A percentile compares a stretch with the other conserved stretches of the same genome.
Evolutionary conservation across 495 filamentous ascomycete species (phyloP).

Genomic region (Aeminium ludgeri): DNA sequence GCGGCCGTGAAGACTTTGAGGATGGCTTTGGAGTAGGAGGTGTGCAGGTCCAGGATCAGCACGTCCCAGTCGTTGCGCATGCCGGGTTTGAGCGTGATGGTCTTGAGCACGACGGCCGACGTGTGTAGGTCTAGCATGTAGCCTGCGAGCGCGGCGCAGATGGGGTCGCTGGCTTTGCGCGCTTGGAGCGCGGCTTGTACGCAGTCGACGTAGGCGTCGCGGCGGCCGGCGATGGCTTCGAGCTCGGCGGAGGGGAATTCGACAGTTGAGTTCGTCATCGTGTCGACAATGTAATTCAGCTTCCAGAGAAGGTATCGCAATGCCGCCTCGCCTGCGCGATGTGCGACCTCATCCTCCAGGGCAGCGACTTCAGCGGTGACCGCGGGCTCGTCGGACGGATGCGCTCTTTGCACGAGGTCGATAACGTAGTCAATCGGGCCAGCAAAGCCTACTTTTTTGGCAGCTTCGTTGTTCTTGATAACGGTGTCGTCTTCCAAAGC

Average conservation of each 20-base stretch:
- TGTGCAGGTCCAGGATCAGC: conserved; percentile 46
- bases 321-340: conserved; percentile 50
- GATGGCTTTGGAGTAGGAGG: conserved; percentile 33
- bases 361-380: conserved; percentile 39
- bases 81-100: conserved; percentile 24
- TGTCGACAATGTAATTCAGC: conserved; percentile 30
- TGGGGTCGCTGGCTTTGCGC: conserved; percentile 48
- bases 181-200: conserved; percentile 50
- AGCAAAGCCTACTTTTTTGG: conserved; percentile 12
- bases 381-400: conserved; percentile 36
- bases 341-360: conserved; percentile 58
- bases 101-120: conserved; percentile 53
- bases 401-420: conserved; percentile 47
- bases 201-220: conserved; percentile 38
- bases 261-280: conserved; percentile 14
- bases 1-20: conserved; percentile 54
- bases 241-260: conserved; percentile 34
- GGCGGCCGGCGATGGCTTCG: conserved; percentile 40
- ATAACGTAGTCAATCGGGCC: conserved; percentile 45
- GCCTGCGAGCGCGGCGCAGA: conserved; percentile 59
- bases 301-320: conserved; percentile 96
- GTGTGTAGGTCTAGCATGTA: conserved; percentile 63
- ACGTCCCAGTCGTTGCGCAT: conserved; percentile 39
- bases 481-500: conserved; percentile 49
- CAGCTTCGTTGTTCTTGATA: not conserved